Percentiles rank a stretch among this genome's conserved stretches.
These are phyloP conservation scores for Funneliformis mosseae DNA, from an alignment of 192 early-diverging fungal species.

Conservation along the genomic window DNA sequence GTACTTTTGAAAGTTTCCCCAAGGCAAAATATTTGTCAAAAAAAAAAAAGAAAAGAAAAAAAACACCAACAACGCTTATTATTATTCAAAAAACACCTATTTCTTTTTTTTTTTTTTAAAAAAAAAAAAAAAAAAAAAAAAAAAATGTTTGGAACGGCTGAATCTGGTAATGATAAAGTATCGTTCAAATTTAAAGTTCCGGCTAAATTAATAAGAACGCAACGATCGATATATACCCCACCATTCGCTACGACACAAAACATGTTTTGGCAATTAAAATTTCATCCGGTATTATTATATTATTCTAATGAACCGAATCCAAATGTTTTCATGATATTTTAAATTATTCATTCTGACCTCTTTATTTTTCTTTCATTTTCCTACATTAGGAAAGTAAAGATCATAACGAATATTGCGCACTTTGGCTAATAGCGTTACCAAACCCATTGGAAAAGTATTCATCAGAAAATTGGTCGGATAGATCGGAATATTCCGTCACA, in stretches of 20 bases:
- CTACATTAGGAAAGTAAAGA: not conserved
- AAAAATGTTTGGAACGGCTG: not conserved
- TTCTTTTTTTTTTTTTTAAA: no score
- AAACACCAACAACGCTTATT: no score
- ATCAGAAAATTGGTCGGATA: not conserved
- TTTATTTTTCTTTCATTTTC: not conserved
- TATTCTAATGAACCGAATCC: not conserved
- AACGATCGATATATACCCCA: constrained; percentile 12
- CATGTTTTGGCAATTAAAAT: constrained; percentile 30
- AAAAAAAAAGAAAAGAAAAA: no score
- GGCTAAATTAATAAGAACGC: not conserved
- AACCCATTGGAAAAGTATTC: constrained; percentile 18
- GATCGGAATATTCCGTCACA: constrained; percentile 5
- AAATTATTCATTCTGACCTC: not conserved
- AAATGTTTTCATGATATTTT: not conserved
- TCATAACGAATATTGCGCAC: constrained; percentile 6
- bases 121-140: not conserved
- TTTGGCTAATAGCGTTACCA: constrained; percentile 8
- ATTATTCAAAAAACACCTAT: no score
- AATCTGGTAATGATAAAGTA: not conserved
- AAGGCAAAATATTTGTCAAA: no score
- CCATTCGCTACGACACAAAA: constrained; percentile 20
- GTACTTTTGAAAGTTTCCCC: no score
- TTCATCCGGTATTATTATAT: constrained; percentile 14
- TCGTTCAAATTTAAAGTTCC: constrained; percentile 12